Conservation (phyloP, 257 asterid species). For the Rubia yunnanensis region DNA sequence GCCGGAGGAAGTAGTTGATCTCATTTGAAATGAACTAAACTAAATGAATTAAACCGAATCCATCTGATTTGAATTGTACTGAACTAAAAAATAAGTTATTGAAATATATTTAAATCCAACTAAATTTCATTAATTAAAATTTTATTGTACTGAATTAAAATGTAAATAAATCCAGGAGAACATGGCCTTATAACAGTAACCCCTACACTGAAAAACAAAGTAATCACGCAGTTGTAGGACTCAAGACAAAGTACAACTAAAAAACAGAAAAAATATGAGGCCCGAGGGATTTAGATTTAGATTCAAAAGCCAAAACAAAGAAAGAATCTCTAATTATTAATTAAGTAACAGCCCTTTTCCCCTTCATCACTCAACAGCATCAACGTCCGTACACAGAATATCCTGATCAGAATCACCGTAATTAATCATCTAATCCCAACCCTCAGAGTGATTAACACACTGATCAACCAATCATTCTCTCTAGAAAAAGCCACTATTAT, state of each 20-base stretch:
- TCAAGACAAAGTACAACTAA: neutral
- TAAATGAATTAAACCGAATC: too few species aligned
- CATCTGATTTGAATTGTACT: too few species aligned
- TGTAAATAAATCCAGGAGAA: too few species aligned
- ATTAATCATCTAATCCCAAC: neutral
- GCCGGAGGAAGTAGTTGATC: too few species aligned
- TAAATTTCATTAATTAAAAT: too few species aligned
- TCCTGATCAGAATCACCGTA: conserved; percentile 8
- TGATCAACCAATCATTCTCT: neutral
- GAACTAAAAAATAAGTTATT: too few species aligned
- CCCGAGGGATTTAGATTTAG: neutral
- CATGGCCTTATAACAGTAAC: too few species aligned
- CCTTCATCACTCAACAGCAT: neutral
- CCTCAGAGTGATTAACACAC: neutral
- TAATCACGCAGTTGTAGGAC: neutral
- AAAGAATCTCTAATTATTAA: neutral
- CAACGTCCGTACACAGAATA: conserved; percentile 11
- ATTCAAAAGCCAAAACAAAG: neutral
- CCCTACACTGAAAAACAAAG: neutral
- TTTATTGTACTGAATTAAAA: too few species aligned
- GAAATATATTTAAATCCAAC: too few species aligned
- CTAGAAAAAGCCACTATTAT: too few species aligned
- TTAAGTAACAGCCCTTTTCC: neutral
- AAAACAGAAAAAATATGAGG: neutral
- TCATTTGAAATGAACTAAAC: too few species aligned